Evolutionary conservation across 352 stramenopile species (phyloP), one percentile per base, ranked within the genome.

Genomic region (Pythium coloratum): DNA sequence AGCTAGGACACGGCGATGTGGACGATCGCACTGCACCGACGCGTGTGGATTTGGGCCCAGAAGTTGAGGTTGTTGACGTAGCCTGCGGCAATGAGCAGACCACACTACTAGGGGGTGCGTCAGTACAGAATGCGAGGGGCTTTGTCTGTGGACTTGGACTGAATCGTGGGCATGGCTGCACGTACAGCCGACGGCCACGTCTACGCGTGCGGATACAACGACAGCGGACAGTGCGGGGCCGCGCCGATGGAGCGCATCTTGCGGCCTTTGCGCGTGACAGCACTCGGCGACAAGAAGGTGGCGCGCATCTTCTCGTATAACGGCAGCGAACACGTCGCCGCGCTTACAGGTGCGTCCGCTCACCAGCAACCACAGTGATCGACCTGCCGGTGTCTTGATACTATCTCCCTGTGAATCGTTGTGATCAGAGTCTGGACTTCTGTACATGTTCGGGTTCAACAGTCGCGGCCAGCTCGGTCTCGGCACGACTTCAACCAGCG

Each of bases 361-460:
- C 13, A n/a, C 33, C 33, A 38, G 2, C 33, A 12, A 38, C 10
- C 20, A 24, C 20, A 24, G 20, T 24, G 20, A 24, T 24, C 20
- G 20, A 40, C 34, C 9, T 12, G 34, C 9, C 34, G 34, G 34
- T 40, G 9, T 40, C 34, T 40, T 14, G 8, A 18, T 46, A 6
- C 9, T 46, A 6, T 46, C 38, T 46, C 9, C 13, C 38, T 46
- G 38, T 46, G 13, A n/a, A 72, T 30, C 72, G 72, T 12, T 81
- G 0, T 12, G 55, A 16, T 6, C 55, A 95, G 87, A 83, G 1
- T 76, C 87, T 40, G 94, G 94, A 1, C 72, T 72, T 28, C 63
- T 98, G 40, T 96, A 92, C 66, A 96, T 86, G 10, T 96, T 96
- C 61, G 94, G 94, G 6, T 97, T 97, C 69, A 98, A 98, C 60